These are phyloP conservation scores for Oryza australiensis DNA, from an alignment of 176 grass and related monocot genomes.

Conservation along the genomic window DNA sequence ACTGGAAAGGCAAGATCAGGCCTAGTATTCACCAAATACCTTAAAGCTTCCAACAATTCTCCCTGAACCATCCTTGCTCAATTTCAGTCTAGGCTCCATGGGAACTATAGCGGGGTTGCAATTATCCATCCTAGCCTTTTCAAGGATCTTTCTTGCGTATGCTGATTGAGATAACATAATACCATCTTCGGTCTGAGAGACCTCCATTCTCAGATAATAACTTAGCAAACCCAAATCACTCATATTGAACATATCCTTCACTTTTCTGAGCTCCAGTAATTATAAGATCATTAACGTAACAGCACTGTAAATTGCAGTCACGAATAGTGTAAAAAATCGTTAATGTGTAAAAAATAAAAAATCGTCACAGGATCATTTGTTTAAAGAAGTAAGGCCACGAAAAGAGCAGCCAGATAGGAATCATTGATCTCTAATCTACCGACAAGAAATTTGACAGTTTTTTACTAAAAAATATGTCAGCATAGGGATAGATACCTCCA, in stretches of 20 bases:
- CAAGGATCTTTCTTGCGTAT: not conserved
- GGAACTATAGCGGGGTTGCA: not conserved
- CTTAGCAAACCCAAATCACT: not conserved
- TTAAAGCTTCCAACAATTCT: not conserved
- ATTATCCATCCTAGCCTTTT: accelerated
- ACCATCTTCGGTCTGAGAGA: not conserved
- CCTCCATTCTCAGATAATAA: not conserved
- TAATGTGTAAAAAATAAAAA: too few relatives aligned
- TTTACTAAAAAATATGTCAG: too few relatives aligned
- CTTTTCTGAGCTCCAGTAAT: accelerated
- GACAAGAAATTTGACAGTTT: too few relatives aligned
- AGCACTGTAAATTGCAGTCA: too few relatives aligned
- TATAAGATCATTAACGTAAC: not conserved
- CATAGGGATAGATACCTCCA: too few relatives aligned
- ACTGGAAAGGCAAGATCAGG: not conserved
- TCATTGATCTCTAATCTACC: too few relatives aligned
- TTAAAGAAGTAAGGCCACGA: too few relatives aligned
- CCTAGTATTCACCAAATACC: not conserved
- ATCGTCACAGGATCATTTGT: too few relatives aligned
- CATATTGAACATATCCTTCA: not conserved
- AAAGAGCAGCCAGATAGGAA: too few relatives aligned
- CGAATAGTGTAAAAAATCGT: too few relatives aligned
- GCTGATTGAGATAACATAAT: accelerated
- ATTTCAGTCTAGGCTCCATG: not conserved
- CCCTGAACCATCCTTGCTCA: not conserved